phyloP scores from a whole-genome alignment of 192 early-diverging fungal species.

The Thoreauomyces humboldtii region DNA sequence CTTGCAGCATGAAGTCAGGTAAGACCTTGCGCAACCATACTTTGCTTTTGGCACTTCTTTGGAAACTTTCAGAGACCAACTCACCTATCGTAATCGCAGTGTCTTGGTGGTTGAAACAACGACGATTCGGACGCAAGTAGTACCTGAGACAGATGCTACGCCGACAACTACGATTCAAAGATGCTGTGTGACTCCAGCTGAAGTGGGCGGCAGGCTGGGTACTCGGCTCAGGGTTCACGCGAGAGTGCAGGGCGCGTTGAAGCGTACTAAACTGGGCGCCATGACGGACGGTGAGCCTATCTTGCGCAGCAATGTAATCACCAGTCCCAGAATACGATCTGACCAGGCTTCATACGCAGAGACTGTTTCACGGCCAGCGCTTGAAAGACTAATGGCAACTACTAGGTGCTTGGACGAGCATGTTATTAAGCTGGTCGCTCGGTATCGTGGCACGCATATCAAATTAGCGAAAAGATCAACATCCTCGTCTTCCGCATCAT shows the following conservation, averaged over 20 bases:
- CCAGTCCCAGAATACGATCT: background rate
- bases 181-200: slow-evolving; percentile 23
- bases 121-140: background rate
- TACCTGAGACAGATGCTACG: background rate
- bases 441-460: background rate
- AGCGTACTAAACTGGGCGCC: background rate
- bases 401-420: slow-evolving; percentile 17
- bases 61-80: background rate
- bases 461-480: background rate
- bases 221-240: slow-evolving; percentile 17
- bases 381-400: background rate
- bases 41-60: no score
- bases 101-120: slow-evolving; percentile 18
- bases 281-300: slow-evolving; percentile 5
- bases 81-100: slow-evolving; percentile 3
- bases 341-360: no score
- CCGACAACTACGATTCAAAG: slow-evolving; percentile 10
- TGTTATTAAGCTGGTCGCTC: slow-evolving; percentile 1
- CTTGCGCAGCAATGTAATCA: background rate
- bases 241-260: slow-evolving; percentile 12
- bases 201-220: slow-evolving; percentile 2
- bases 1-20: slow-evolving; percentile 18
- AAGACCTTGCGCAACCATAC: background rate
- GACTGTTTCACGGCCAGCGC: slow-evolving; percentile 2
- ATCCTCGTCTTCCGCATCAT: background rate